Evolutionary conservation across 768 basidiomycete species (phyloP).

Genomic region (Termitomyces sp.): DNA sequence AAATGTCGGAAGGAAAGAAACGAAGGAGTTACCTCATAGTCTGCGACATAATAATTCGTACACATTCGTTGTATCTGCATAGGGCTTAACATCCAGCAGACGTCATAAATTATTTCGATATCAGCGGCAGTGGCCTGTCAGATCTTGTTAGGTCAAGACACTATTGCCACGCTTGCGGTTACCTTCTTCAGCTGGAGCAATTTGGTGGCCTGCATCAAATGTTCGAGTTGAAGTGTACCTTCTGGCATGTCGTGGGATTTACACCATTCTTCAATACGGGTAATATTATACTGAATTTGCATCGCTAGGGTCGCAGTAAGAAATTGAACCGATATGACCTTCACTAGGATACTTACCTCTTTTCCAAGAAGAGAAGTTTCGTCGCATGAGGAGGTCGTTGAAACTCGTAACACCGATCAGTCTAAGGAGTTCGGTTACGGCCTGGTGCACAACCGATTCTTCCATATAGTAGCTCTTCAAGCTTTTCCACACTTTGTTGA

Average conservation of each 20-base stretch:
- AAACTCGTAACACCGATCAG: slow-evolving; percentile 95
- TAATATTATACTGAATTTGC: slow-evolving; percentile 99
- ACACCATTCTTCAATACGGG: slow-evolving; percentile 97
- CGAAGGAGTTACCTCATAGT: slow-evolving; percentile 74
- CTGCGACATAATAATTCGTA: slow-evolving; percentile 97
- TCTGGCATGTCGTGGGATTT: slow-evolving; percentile 99
- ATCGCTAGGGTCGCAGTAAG: slow-evolving; percentile 56
- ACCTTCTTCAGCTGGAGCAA: slow-evolving; percentile 97
- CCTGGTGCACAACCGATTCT: slow-evolving; percentile 93
- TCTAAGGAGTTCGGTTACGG: slow-evolving; percentile 90
- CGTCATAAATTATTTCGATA: slow-evolving; percentile 98
- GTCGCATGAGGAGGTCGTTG: slow-evolving; percentile 96
- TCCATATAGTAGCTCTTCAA: slow-evolving; percentile 99
- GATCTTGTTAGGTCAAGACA: slow-evolving; percentile 5
- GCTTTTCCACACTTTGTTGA: slow-evolving; percentile 98
- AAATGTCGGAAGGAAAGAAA: neutral
- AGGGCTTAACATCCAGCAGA: slow-evolving; percentile 99
- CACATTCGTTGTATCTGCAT: slow-evolving; percentile 99
- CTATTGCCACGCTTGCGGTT: slow-evolving; percentile 6
- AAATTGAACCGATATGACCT: neutral
- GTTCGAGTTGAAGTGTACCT: slow-evolving; percentile 94
- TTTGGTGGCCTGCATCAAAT: slow-evolving; percentile 99
- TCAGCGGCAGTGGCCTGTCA: slow-evolving; percentile 83
- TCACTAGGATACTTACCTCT: slow-evolving; percentile 56
- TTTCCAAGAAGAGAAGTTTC: slow-evolving; percentile 99